These are phyloP conservation scores for Papilionanthe hybrid DNA, from an alignment of 116 monocot species.

Conservation along the genomic window DNA sequence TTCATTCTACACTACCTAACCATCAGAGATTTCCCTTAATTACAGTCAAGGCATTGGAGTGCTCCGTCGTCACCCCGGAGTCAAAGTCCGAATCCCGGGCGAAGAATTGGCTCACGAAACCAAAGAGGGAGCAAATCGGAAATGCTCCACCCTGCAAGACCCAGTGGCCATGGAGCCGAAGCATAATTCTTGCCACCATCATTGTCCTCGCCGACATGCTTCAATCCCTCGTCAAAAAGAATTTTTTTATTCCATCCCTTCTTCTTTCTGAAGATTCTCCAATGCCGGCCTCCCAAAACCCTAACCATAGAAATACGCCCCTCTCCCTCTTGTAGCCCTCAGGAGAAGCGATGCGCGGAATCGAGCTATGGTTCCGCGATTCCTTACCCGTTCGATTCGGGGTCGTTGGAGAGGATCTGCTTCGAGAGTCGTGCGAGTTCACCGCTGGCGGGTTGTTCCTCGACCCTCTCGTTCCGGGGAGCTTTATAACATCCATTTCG, in stretches of 20 bases:
- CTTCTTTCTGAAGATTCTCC: not conserved
- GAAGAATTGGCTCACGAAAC: not conserved
- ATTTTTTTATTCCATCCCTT: not conserved
- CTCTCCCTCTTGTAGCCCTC: not conserved
- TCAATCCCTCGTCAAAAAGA: not conserved
- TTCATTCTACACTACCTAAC: no score
- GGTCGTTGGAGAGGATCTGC: not conserved
- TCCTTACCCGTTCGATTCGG: slow-evolving; percentile 2
- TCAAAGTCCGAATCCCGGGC: not conserved
- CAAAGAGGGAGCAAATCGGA: not conserved
- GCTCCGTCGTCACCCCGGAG: not conserved
- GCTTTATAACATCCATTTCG: slow-evolving; percentile 22
- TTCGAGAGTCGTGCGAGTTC: slow-evolving; percentile 2
- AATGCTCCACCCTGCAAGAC: not conserved
- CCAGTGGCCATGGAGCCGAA: slow-evolving; percentile 1
- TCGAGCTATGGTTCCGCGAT: slow-evolving; percentile 42
- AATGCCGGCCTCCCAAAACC: slow-evolving; percentile 4
- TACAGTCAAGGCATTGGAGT: not conserved
- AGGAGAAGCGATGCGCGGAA: slow-evolving; percentile 34
- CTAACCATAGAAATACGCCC: slow-evolving; percentile 14
- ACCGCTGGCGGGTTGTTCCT: slow-evolving; percentile 60
- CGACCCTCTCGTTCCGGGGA: slow-evolving; percentile 25
- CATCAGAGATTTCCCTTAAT: no score
- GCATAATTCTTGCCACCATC: not conserved
- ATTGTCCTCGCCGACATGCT: slow-evolving; percentile 4